Percentiles rank a stretch among this genome's conserved stretches.
These are phyloP conservation scores for Roridomyces roridus DNA, from an alignment of 768 basidiomycete genomes.

Conservation along the genomic window DNA sequence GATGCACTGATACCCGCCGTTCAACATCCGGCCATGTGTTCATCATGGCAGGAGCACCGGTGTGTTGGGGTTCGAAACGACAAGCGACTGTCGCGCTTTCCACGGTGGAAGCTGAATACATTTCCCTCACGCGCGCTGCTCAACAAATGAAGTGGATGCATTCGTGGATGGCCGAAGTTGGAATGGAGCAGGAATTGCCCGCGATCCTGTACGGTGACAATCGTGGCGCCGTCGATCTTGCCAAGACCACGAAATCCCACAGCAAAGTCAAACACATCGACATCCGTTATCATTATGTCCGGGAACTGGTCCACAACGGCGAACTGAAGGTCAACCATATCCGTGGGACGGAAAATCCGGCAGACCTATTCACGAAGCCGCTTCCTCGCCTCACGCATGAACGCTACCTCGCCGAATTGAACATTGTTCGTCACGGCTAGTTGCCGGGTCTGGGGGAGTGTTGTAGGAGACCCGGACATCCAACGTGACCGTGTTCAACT, in stretches of 20 bases:
- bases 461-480: no score
- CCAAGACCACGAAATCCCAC: slow-evolving; percentile 13
- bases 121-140: slow-evolving; percentile 10
- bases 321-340: neutral
- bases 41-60: slow-evolving; percentile 30
- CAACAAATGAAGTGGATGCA: slow-evolving; percentile 31
- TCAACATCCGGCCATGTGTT: slow-evolving; percentile 37
- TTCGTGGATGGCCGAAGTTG: slow-evolving; percentile 13
- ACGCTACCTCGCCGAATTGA: neutral
- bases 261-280: slow-evolving; percentile 21
- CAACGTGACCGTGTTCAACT: no score
- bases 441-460: no score
- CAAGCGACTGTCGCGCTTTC: slow-evolving; percentile 31
- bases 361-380: slow-evolving; percentile 39
- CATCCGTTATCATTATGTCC: slow-evolving; percentile 18
- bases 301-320: slow-evolving; percentile 14
- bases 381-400: slow-evolving; percentile 13
- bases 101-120: slow-evolving; percentile 24
- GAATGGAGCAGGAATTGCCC: slow-evolving; percentile 5
- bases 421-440: no score
- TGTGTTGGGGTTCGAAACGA: slow-evolving; percentile 37
- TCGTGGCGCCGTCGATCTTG: slow-evolving; percentile 28
- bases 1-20: slow-evolving; percentile 27
- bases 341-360: slow-evolving; percentile 28
- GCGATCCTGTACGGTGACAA: slow-evolving; percentile 30